Conservation (phyloP, 805 yeast species). For the Starmerella bombi region DNA sequence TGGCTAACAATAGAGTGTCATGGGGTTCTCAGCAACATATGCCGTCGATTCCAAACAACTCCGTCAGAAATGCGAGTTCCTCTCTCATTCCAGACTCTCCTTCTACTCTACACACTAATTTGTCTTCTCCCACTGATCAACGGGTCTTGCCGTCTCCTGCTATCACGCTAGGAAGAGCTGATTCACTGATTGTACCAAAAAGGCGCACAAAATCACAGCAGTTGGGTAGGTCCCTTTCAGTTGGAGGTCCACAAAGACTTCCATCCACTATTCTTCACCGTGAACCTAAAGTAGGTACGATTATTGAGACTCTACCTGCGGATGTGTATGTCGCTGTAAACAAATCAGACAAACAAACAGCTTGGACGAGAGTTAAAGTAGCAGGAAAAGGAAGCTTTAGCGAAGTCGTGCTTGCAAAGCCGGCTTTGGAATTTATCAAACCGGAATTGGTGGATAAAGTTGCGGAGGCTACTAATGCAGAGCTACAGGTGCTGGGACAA, state of each 20-base stretch:
- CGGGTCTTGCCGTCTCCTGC: background rate
- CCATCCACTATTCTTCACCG: conserved; percentile 20
- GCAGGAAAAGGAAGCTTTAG: conserved; percentile 33
- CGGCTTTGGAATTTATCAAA: conserved; percentile 24
- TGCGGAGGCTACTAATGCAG: conserved; percentile 1
- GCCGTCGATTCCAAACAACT: background rate
- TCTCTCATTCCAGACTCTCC: background rate
- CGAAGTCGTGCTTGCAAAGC: conserved; percentile 30
- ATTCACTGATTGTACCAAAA: conserved; percentile 17
- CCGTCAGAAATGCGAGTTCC: background rate
- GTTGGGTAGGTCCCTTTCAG: conserved; percentile 16
- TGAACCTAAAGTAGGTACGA: conserved; percentile 10
- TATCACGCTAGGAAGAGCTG: conserved; percentile 2
- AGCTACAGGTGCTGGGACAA: conserved; percentile 1
- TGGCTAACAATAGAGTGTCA: background rate
- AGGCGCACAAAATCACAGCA: conserved; percentile 6
- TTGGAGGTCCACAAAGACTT: conserved; percentile 18
- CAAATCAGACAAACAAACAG: conserved; percentile 5
- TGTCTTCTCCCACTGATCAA: background rate
- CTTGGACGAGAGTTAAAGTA: conserved; percentile 19
- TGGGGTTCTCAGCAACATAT: background rate
- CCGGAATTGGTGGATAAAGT: conserved; percentile 20
- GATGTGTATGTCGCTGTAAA: conserved; percentile 17
- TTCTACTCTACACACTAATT: background rate
- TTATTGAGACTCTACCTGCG: conserved; percentile 10